Conservation (phyloP, 139 green algal species). For the Dunaliella sp. region DNA sequence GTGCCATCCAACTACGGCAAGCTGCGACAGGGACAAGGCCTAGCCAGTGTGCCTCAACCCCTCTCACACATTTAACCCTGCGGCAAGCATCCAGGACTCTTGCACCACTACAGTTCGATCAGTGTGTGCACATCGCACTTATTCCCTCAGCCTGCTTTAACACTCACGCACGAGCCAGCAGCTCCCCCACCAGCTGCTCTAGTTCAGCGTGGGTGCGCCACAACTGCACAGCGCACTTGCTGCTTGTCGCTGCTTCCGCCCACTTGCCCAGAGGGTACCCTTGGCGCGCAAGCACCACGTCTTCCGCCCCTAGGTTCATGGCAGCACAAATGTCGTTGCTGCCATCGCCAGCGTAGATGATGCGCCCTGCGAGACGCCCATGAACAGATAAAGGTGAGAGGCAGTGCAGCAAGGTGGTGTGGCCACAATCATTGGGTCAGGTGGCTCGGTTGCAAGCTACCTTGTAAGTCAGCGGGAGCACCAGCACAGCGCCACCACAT, state of each 20-base stretch:
- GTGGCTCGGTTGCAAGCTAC: no score
- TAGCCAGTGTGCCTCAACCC: no score
- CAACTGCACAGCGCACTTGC: constrained; percentile 31
- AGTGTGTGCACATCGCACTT: not conserved
- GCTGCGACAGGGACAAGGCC: no score
- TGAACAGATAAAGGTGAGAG: no score
- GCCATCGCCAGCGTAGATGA: constrained; percentile 77
- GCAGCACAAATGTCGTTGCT: constrained; percentile 80
- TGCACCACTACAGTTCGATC: not conserved
- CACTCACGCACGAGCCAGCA: not conserved
- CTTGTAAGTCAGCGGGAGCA: no score
- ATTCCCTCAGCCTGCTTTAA: not conserved
- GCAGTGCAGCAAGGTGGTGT: no score
- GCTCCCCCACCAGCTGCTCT: not conserved
- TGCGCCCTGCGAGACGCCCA: no score
- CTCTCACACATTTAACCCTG: no score
- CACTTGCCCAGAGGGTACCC: constrained; percentile 41
- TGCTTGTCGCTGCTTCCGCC: constrained; percentile 5
- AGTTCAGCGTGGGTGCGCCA: constrained; percentile 63
- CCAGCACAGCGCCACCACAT: no score
- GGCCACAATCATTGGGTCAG: no score
- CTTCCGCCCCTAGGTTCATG: constrained; percentile 54
- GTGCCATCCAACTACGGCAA: no score
- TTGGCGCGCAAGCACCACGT: constrained; percentile 66
- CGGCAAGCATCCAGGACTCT: not conserved